Percentiles rank a stretch among this genome's conserved stretches.
Evolutionary conservation across 1,284 basidiomycete species (phyloP).

Genomic region (Serendipita sp.): DNA sequence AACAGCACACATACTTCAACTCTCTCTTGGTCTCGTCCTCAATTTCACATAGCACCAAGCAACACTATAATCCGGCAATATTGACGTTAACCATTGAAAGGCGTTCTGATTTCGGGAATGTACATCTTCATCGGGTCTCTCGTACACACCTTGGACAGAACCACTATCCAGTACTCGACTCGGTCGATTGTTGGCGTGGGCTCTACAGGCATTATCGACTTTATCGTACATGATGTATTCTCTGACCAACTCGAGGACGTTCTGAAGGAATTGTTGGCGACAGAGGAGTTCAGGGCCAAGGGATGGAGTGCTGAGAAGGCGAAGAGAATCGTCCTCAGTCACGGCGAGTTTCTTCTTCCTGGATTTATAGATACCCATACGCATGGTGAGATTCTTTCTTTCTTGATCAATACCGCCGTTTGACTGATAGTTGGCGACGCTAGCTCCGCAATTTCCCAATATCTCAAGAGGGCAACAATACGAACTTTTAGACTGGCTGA

Average conservation of each 20-base stretch:
- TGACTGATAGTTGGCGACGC: constrained; percentile 25
- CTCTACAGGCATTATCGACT: constrained; percentile 11
- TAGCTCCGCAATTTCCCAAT: constrained; percentile 84
- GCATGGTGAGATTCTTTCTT: constrained; percentile 29
- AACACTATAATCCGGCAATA: no score
- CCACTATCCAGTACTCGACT: constrained; percentile 1
- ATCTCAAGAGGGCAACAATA: constrained; percentile 59
- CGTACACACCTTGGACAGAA: constrained; percentile 4
- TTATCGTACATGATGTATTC: constrained; percentile 9
- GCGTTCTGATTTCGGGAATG: not conserved
- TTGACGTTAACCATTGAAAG: no score
- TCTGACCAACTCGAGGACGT: not conserved
- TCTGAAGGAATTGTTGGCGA: not conserved
- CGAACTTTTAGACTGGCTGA: constrained; percentile 85
- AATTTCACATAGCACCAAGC: no score
- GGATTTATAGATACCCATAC: constrained; percentile 87
- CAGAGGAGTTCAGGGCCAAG: constrained; percentile 13
- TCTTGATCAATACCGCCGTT: not conserved
- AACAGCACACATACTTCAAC: no score
- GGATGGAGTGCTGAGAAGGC: constrained; percentile 19
- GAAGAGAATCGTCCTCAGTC: constrained; percentile 33
- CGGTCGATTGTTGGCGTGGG: constrained; percentile 1
- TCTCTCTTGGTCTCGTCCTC: no score
- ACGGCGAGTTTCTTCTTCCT: constrained; percentile 73
- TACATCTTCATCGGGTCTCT: constrained; percentile 6